Base-by-base conservation (phyloP, 768 basidiomycete genomes). In the Boletus tomentosulus region DNA sequence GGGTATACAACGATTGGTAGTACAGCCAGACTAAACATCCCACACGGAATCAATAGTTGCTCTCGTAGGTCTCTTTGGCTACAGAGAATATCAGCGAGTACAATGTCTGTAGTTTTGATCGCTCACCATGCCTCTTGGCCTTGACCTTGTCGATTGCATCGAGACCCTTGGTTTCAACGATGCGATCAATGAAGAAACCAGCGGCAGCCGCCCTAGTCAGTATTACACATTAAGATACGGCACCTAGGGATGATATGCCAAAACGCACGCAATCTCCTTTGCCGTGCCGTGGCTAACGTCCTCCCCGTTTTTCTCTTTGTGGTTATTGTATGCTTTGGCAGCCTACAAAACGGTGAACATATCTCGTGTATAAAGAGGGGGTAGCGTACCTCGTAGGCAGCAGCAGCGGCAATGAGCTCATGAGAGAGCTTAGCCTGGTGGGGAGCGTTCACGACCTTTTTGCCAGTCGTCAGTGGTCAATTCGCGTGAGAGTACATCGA, bases 331-430 rank as follows among this genome's bases (percentile, higher is more conserved):
- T 2, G 81, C 78, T 65, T 85, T 87, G 45, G 77, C 77, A 53
- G 86, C 86, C 84, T 83, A 54, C 12, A n/a, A 30, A 30, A 39
- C 13, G 42, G 31, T 59, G 31, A 56, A 47, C 3, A 34, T 19
- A 19, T n/a, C 6, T 15, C 24, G 8, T 48, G 19, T 38, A 2
- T 4, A 33, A 13, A 41, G 25, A 25, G 4, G 6, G 19, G 15
- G 28, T 1, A 16, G 46, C 68, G 12, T 34, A 81, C 84, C 76
- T 82, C 84, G 68, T 76, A 88, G 28, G 83, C 68, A 6, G 85
- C 86, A 43, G 87, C 87, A 39, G 71, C 85, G 45, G 83, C 82
- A 57, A 89, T 76, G 41, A 87, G 65, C 69, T 89, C 82, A 66
- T 89, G 86, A 9, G 83, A 79, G 50, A 86, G 68, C 52, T 69